A percentile compares a stretch with the other conserved stretches of the same genome.
Conservation (phyloP, 2,329 filamentous ascomycete genomes). For the Aspergillus fijiensis region DNA sequence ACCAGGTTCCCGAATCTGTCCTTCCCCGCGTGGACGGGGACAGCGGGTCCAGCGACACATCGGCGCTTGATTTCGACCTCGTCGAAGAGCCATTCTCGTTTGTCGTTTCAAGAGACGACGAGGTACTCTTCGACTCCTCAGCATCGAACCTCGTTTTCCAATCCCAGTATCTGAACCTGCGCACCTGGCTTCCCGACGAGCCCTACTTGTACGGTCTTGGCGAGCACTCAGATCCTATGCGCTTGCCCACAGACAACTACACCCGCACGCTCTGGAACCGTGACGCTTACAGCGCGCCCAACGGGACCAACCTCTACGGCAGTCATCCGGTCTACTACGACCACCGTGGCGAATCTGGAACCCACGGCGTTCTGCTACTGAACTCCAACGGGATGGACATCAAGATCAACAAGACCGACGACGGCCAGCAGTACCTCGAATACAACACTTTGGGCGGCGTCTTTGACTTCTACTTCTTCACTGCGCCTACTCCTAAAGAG, state of each 20-base stretch:
- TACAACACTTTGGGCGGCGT: constrained; percentile 78
- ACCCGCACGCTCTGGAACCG: constrained; percentile 69
- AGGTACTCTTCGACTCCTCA: constrained; percentile 66
- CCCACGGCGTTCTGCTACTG: constrained; percentile 66
- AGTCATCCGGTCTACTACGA: constrained; percentile 75
- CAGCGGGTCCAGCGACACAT: constrained; percentile 47
- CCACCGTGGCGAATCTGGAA: constrained; percentile 58
- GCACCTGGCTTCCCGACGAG: constrained; percentile 66
- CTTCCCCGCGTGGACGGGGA: constrained; percentile 58
- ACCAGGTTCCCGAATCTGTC: constrained; percentile 70
- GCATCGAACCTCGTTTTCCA: constrained; percentile 70
- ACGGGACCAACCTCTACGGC: constrained; percentile 67
- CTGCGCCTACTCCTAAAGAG: constrained; percentile 58
- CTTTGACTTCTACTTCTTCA: constrained; percentile 68
- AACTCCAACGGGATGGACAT: constrained; percentile 78
- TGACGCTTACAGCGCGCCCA: constrained; percentile 63
- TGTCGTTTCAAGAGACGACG: constrained; percentile 48
- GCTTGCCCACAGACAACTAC: constrained; percentile 67
- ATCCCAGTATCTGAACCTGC: constrained; percentile 71
- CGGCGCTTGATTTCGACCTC: constrained; percentile 50
- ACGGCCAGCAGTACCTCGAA: constrained; percentile 67
- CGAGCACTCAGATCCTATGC: constrained; percentile 71
- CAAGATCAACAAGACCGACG: constrained; percentile 64
- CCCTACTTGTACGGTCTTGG: constrained; percentile 77
- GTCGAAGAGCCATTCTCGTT: constrained; percentile 66